phyloP scores from a whole-genome alignment of 1,284 basidiomycete genomes.

The Schizophyllum commune region DNA sequence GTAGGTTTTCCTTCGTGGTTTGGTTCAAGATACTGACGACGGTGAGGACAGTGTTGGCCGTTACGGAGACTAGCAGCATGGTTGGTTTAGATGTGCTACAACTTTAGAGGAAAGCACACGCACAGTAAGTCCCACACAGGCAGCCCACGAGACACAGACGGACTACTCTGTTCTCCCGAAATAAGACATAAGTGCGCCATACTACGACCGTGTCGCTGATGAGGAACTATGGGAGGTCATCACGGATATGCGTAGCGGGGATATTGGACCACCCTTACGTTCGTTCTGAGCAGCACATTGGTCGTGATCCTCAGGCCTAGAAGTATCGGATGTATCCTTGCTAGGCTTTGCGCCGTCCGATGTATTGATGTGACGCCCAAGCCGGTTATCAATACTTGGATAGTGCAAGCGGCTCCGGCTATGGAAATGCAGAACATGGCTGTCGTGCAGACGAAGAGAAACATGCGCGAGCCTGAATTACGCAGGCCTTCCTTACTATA shows the following conservation, averaged over 20 bases:
- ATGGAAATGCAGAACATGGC: not conserved
- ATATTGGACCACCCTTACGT: no score
- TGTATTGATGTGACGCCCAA: no score
- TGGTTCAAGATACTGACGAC: not conserved
- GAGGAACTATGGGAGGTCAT: not conserved
- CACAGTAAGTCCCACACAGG: not conserved
- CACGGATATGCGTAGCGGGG: no score
- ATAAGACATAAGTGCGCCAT: not conserved
- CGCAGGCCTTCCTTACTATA: not conserved
- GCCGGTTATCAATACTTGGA: no score
- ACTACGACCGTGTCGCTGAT: not conserved
- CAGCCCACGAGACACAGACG: not conserved
- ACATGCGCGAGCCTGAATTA: not conserved
- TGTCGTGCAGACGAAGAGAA: not conserved
- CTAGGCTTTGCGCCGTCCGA: no score
- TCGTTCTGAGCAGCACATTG: not conserved
- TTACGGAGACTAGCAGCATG: not conserved
- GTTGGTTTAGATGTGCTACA: no score
- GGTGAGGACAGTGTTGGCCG: not conserved
- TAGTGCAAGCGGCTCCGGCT: no score
- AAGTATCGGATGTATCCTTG: no score
- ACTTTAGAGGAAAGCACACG: no score
- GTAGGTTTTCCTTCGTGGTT: no score
- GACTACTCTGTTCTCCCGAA: not conserved
- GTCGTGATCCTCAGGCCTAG: no score